Percentiles rank a stretch among this genome's conserved stretches.
phyloP scores from a whole-genome alignment of 495 filamentous ascomycete genomes.

The Xylaria grammica region DNA sequence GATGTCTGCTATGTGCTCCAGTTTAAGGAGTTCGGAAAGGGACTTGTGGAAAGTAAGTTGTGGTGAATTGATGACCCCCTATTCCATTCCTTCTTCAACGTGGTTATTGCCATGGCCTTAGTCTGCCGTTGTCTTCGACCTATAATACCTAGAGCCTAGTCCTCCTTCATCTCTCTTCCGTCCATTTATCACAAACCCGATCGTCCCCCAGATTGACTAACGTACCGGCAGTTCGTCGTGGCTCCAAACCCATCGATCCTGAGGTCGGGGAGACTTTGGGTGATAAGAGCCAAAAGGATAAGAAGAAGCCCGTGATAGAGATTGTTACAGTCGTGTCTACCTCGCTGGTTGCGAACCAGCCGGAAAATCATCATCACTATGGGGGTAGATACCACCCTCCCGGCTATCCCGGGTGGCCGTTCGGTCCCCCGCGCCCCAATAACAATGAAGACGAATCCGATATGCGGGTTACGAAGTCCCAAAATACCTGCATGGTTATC shows the following conservation, averaged over 20 bases:
- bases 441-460: constrained; percentile 16
- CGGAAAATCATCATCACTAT: not conserved
- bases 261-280: constrained; percentile 21
- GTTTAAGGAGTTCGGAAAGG: constrained; percentile 28
- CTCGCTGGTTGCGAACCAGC: constrained; percentile 3
- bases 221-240: constrained; percentile 29
- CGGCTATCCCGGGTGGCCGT: not conserved
- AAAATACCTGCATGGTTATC: constrained; percentile 43
- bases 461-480: constrained; percentile 27
- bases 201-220: not conserved
- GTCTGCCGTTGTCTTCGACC: not conserved
- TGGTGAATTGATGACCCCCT: not conserved
- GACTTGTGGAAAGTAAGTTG: constrained; percentile 35
- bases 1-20: constrained; percentile 40
- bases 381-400: not conserved
- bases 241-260: constrained; percentile 37
- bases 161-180: not conserved
- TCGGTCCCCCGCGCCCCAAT: not conserved
- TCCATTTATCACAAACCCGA: not conserved
- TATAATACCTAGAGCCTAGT: not conserved
- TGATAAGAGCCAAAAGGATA: not conserved
- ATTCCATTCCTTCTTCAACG: not conserved
- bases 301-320: constrained; percentile 38
- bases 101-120: not conserved
- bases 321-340: constrained; percentile 39